phyloP scores from a whole-genome alignment of 306 rosid species.

The Rosa rugosa region DNA sequence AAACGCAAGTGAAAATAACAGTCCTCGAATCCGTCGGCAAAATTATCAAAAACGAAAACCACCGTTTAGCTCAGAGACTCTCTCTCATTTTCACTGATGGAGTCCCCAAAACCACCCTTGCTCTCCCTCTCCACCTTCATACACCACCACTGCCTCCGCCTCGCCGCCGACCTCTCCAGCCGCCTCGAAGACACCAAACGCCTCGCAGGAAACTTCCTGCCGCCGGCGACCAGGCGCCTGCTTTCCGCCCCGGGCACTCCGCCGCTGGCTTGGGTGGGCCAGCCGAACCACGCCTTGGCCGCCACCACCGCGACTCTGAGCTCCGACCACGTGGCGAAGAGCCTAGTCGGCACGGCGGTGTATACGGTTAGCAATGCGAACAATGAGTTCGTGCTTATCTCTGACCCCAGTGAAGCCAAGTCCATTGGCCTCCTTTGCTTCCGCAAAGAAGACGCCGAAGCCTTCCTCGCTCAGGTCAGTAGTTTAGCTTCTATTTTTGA shows the following conservation, averaged over 20 bases:
- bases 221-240: conserved; percentile 25
- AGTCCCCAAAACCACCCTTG: conserved; percentile 62
- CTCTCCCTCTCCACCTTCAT: conserved; percentile 65
- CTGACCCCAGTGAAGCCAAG: conserved; percentile 70
- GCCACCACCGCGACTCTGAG: conserved; percentile 49
- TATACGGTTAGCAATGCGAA: conserved; percentile 89
- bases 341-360: conserved; percentile 81
- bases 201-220: conserved; percentile 35
- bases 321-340: conserved; percentile 66
- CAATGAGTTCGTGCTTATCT: conserved; percentile 91
- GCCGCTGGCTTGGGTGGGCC: conserved; percentile 44
- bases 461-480: conserved; percentile 82
- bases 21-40: neutral
- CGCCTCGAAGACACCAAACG: conserved; percentile 63
- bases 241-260: conserved; percentile 20
- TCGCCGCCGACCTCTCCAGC: conserved; percentile 53
- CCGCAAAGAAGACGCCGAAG: conserved; percentile 90
- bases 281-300: conserved; percentile 62
- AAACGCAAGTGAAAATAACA: neutral
- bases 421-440: conserved; percentile 92
- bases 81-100: conserved; percentile 29
- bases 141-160: conserved; percentile 64
- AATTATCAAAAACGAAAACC: neutral
- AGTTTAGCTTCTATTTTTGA: neutral
- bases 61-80: neutral